Evolutionary conservation across 1,284 basidiomycete species (phyloP).

Genomic region (Rhodotorula sp.): DNA sequence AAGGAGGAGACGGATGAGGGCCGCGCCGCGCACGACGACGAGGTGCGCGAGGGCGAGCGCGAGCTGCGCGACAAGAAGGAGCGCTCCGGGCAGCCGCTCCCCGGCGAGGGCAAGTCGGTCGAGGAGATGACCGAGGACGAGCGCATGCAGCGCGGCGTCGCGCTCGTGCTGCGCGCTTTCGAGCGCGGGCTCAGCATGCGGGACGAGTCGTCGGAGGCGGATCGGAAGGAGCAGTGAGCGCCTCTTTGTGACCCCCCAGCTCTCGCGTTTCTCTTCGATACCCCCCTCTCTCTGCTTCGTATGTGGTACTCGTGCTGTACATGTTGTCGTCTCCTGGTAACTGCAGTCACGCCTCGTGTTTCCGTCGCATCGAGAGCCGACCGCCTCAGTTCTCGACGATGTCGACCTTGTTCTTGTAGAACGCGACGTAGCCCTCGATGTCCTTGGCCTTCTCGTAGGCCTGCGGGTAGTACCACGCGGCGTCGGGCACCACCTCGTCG

Average conservation of each 20-base stretch:
- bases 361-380: not conserved
- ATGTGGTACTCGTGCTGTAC: too few species aligned
- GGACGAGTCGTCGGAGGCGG: not conserved
- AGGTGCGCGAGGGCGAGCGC: constrained; percentile 9
- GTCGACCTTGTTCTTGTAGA: constrained; percentile 49
- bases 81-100: constrained; percentile 20
- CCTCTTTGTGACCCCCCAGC: not conserved
- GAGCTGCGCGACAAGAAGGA: constrained; percentile 1
- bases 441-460: constrained; percentile 42
- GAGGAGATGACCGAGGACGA: constrained; percentile 45
- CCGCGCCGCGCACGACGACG: constrained; percentile 28
- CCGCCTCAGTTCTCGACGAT: constrained; percentile 19
- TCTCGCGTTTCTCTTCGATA: not conserved
- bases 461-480: constrained; percentile 42
- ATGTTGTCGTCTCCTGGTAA: not conserved
- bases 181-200: constrained; percentile 25
- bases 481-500: constrained; percentile 18
- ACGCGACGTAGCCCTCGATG: constrained; percentile 46
- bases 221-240: not conserved
- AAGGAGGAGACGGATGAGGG: constrained; percentile 40
- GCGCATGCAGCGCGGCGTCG: constrained; percentile 43
- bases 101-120: constrained; percentile 42
- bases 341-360: not conserved
- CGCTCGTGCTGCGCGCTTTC: constrained; percentile 40
- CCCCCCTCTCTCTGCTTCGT: not conserved